Evolutionary conservation across 345 rosid species (phyloP), one percentile per base, ranked within the genome.

Genomic region (Corchorus capsularis): DNA sequence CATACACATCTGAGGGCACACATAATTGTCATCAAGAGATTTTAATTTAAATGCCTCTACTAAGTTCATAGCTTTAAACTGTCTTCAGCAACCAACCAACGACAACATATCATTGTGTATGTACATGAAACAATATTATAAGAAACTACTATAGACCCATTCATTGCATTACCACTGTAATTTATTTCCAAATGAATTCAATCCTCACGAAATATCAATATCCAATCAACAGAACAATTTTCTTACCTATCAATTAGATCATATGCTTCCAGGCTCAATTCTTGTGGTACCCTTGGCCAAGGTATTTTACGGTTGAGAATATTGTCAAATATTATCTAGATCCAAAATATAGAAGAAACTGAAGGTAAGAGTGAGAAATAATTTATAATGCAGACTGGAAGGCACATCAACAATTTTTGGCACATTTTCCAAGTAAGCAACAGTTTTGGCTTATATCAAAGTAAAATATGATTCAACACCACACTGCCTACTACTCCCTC

Each of bases 261-360:
- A 39, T 85, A 83, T 82, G 97, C 93, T 85, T 92, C 99, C 67
- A 79, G 80, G 83, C 97, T 92, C 90, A 96, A 90, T 83, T 91
- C 94, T 69, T 85, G 94, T 16, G 96, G 93, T 52, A 88, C 94
- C 72, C 76, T 81, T 15, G 97, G 99, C 98, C 99, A 96, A 56
- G 97, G 98, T 88, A 96, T 91, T 71, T 94, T 96, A 52, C 98
- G 91, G 80, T 96, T 96, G 86, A 96, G 97, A 86, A 96, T 96
- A 82, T 96, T 96, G 76, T 92, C 98, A 80, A 96, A 96, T 83
- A 96, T 96, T 85, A 80, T 90, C 99, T 96, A 79, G 39, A 85
- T 81, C 79, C 75, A 82, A 81, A 79, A 83, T 39, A 78, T 43
- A 78, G 70, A 77, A 67, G 62, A 39, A 61, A 72, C 47, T 49